Conservation (phyloP, 2,329 filamentous ascomycete genomes). For the Volutella citrinella region DNA sequence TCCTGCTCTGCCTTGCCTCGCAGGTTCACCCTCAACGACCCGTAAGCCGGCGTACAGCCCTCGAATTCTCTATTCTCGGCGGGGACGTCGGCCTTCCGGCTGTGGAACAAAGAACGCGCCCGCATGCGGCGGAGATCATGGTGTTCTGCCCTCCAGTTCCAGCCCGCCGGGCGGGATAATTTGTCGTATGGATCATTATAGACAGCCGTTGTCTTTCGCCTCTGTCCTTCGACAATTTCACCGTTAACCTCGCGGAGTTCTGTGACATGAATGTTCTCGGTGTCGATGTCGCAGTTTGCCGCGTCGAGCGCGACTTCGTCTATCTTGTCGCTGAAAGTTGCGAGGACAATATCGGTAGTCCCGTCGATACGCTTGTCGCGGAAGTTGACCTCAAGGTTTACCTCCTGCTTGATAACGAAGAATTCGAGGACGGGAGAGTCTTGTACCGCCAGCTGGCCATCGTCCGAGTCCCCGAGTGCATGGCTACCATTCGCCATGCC, state of each 20-base stretch:
- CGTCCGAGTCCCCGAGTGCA: conserved; percentile 29
- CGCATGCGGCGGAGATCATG: conserved; percentile 71
- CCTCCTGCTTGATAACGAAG: conserved; percentile 75
- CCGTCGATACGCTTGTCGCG: conserved; percentile 70
- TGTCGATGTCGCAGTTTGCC: conserved; percentile 58
- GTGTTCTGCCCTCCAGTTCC: conserved; percentile 67
- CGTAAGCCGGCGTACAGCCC: conserved; percentile 55
- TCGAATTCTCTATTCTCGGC: conserved; percentile 53
- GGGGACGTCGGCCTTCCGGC: conserved; percentile 50
- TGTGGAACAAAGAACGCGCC: conserved; percentile 53
- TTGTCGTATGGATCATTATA: conserved; percentile 66
- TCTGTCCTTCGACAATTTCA: conserved; percentile 33
- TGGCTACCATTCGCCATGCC: conserved; percentile 18
- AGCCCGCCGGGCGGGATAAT: conserved; percentile 57
- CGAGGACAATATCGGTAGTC: conserved; percentile 77
- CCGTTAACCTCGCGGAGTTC: conserved; percentile 35
- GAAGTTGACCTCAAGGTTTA: conserved; percentile 89
- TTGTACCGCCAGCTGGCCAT: conserved; percentile 31
- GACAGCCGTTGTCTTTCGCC: conserved; percentile 38
- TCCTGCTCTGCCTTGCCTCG: conserved; percentile 38
- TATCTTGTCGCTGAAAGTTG: conserved; percentile 57
- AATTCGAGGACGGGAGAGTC: conserved; percentile 38
- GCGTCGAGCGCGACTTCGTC: conserved; percentile 59
- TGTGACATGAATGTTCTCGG: conserved; percentile 49
- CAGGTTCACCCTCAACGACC: conserved; percentile 47